Evolutionary conservation across 192 early-diverging fungal genomes (phyloP), one percentile per base, ranked within the genome.

Genomic region (Rhizoclosmatium globosum): DNA sequence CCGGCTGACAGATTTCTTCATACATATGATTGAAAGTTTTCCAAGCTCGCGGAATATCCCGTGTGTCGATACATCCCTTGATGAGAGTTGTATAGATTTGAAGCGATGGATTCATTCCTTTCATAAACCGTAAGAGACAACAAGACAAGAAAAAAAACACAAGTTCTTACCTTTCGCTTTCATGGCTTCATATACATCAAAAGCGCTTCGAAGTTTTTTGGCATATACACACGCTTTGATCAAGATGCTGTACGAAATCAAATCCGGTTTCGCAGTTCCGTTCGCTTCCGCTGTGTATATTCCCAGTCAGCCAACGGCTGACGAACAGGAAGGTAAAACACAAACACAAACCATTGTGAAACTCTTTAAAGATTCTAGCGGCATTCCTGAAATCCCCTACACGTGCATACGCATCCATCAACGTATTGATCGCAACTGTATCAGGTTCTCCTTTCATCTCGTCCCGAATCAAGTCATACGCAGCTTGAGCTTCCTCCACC

Each of bases 21-120:
- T 93, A 89, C 92, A 97, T 91, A 74, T 94, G 88, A 77, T 97
- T 91, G 86, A 97, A 99, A 31, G 93, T 91, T 45, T 87, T 87
- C 97, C 97, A 99, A 23, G 96, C 96, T 0, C 93, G 91, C 23
- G 89, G 78, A 31, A 92, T 84, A 65, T 98, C 89, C 23, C 86
- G 83, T 19, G 86, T 77, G 46, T 90, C 87, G 3, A 98, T 65
- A 71, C 94, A 99, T 43, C 94, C 93, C 61, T 93, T 89, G 61
- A 99, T 94, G 6, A 99, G 82, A 45, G 81, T 93, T 17, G 94
- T 93, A 86, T 92, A 97, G 41, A 95, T 89, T 56, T 85, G 82
- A 39, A 89, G 80, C 67, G 81, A 46, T 60, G 86, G 85, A 70
- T 76, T 60, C 47, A 90, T 46, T 68, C 70, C 71, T 66, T 61